Evolutionary conservation across 495 filamentous ascomycete species (phyloP).

Genomic region (Peziza echinospora): DNA sequence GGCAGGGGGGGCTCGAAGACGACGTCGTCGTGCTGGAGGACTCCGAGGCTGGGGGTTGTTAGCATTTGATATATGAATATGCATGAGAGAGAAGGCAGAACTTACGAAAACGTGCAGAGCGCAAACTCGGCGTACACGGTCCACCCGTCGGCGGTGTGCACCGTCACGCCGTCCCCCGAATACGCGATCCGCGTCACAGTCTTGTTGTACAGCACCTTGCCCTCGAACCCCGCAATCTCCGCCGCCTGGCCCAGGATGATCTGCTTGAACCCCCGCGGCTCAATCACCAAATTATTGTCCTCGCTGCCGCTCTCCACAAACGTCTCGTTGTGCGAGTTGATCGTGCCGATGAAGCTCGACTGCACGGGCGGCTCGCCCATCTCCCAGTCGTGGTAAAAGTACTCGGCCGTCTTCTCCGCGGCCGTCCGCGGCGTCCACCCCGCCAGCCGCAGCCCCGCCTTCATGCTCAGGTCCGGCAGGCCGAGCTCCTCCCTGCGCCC

Average conservation of each 20-base stretch:
- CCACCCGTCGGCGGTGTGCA: slow-evolving; percentile 32
- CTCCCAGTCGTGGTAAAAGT: slow-evolving; percentile 22
- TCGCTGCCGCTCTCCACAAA: slow-evolving; percentile 27
- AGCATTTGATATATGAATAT: no score
- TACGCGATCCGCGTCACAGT: slow-evolving; percentile 39
- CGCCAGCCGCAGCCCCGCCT: slow-evolving; percentile 35
- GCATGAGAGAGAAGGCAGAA: background rate
- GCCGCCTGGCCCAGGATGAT: slow-evolving; percentile 40
- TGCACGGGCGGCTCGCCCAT: slow-evolving; percentile 22
- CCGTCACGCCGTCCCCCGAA: slow-evolving; percentile 30
- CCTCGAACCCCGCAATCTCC: slow-evolving; percentile 9
- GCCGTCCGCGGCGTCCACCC: slow-evolving; percentile 43
- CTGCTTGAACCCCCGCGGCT: slow-evolving; percentile 44
- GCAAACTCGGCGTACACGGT: slow-evolving; percentile 41
- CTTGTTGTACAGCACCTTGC: slow-evolving; percentile 33
- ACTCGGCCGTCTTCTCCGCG: slow-evolving; percentile 20
- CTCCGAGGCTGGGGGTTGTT: slow-evolving; percentile 33
- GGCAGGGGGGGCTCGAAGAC: slow-evolving; percentile 40
- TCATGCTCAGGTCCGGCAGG: slow-evolving; percentile 39
- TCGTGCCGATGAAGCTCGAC: slow-evolving; percentile 21
- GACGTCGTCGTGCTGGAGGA: slow-evolving; percentile 42
- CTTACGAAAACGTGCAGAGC: slow-evolving; percentile 33
- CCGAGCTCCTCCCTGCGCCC: slow-evolving; percentile 35
- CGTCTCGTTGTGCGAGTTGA: slow-evolving; percentile 22
- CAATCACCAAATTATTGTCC: slow-evolving; percentile 44